A percentile compares a stretch with the other conserved stretches of the same genome.
These are phyloP conservation scores for Gaertneriomyces sp. DNA, from an alignment of 192 early-diverging fungal genomes.

Conservation along the genomic window DNA sequence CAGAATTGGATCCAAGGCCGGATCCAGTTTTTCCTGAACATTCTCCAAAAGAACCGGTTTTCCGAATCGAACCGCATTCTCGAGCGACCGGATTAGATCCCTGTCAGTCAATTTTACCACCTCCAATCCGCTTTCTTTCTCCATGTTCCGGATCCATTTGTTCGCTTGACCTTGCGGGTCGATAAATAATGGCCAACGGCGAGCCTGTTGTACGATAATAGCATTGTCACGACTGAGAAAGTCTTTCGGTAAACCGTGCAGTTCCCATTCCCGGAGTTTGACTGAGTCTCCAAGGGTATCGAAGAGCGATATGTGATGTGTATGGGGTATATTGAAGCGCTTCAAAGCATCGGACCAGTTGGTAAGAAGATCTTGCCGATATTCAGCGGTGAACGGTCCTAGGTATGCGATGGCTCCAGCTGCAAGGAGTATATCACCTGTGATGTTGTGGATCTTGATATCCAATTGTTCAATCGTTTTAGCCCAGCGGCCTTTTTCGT, in stretches of 20 bases:
- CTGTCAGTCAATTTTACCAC: conserved; percentile 60
- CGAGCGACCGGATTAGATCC: conserved; percentile 56
- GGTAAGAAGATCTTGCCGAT: conserved; percentile 39
- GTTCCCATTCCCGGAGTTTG: conserved; percentile 57
- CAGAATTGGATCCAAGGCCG: conserved; percentile 57
- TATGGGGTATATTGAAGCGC: conserved; percentile 59
- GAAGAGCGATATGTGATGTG: conserved; percentile 50
- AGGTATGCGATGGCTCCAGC: conserved; percentile 58
- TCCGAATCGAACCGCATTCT: conserved; percentile 62
- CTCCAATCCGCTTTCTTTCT: conserved; percentile 56
- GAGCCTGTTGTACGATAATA: conserved; percentile 58
- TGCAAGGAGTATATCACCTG: conserved; percentile 56
- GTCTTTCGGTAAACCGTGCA: conserved; percentile 58
- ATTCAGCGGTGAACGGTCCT: conserved; percentile 59
- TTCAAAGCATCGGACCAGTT: conserved; percentile 53
- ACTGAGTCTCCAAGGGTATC: conserved; percentile 58
- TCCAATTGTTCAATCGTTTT: conserved; percentile 53
- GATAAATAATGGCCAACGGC: conserved; percentile 60
- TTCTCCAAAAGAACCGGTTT: conserved; percentile 60
- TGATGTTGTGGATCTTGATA: conserved; percentile 52
- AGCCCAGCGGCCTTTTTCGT: conserved; percentile 61
- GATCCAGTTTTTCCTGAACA: conserved; percentile 54
- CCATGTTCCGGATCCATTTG: conserved; percentile 66
- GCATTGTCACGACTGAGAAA: conserved; percentile 56
- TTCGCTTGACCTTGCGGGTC: conserved; percentile 66